Evolutionary conservation across 225 moss, liverwort and hornwort genomes (phyloP).

Genomic region (Polytrichum commune): DNA sequence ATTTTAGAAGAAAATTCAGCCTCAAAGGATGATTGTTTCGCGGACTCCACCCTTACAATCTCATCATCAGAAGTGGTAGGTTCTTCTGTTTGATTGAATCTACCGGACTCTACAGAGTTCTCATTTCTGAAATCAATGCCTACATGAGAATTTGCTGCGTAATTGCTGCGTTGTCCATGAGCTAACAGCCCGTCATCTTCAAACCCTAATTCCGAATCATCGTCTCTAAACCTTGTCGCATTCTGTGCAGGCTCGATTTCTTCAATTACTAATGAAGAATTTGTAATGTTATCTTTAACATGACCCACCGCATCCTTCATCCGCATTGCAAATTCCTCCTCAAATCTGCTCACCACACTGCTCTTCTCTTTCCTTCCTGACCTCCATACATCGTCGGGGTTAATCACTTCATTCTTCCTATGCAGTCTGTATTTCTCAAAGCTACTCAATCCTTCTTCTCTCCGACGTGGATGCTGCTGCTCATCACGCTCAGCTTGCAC

Average conservation of each 20-base stretch:
- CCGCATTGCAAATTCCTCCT: conserved; percentile 46
- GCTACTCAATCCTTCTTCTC: conserved; percentile 26
- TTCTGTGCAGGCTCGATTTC: conserved; percentile 10
- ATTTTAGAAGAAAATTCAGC: conserved; percentile 5
- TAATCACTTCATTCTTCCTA: neutral
- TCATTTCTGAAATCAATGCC: neutral
- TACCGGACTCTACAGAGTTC: neutral
- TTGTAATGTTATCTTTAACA: neutral
- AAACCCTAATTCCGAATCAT: conserved; percentile 28
- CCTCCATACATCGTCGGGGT: conserved; percentile 26
- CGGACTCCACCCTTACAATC: conserved; percentile 1
- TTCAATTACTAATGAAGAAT: conserved; percentile 5
- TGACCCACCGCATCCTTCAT: conserved; percentile 32
- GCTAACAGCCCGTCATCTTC: conserved; percentile 17
- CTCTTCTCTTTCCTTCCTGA: conserved; percentile 34
- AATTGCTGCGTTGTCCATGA: conserved; percentile 13
- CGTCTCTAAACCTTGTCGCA: conserved; percentile 9
- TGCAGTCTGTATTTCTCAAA: conserved; percentile 45
- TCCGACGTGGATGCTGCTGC: conserved; percentile 2
- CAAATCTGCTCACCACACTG: conserved; percentile 34
- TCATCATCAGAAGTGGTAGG: neutral
- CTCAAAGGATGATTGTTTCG: neutral
- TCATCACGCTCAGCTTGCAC: neutral
- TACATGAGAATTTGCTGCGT: neutral
- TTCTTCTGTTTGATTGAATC: neutral